Evolutionary conservation across 345 rosid species (phyloP).

Genomic region (Sisymbrium irio): DNA sequence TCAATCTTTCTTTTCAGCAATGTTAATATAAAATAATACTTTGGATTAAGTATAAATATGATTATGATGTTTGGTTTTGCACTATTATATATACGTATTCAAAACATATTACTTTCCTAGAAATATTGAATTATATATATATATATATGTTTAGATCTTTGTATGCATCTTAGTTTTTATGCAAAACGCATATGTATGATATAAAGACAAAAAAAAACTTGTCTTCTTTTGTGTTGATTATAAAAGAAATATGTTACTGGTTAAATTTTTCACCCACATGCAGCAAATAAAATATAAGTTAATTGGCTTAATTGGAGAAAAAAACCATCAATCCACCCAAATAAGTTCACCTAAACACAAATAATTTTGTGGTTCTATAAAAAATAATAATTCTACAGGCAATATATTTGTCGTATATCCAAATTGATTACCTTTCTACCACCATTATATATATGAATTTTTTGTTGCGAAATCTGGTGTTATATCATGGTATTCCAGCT

Average conservation of each 20-base stretch:
- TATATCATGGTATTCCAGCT: constrained; percentile 1
- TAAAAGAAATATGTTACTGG: not conserved
- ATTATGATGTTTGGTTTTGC: too few relatives aligned
- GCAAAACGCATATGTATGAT: not conserved
- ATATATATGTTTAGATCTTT: too few relatives aligned
- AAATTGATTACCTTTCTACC: not conserved
- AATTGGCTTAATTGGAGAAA: not conserved
- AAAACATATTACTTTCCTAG: too few relatives aligned
- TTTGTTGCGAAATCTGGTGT: not conserved
- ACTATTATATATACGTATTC: too few relatives aligned
- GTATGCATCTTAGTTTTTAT: too few relatives aligned
- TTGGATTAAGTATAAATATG: too few relatives aligned
- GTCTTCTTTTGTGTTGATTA: not conserved
- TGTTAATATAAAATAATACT: too few relatives aligned
- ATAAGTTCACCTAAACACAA: constrained; percentile 9
- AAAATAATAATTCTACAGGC: not conserved
- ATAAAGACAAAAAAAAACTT: not conserved
- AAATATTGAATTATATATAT: too few relatives aligned
- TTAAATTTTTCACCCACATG: not conserved
- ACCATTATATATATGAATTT: not conserved
- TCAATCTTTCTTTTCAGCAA: too few relatives aligned
- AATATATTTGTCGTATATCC: not conserved
- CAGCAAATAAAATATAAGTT: not conserved
- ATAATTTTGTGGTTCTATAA: constrained; percentile 8
- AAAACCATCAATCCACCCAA: not conserved